Evolutionary conservation across 2,329 filamentous ascomycete species (phyloP), one percentile per base, ranked within the genome.

Genomic region (Emmonsiellopsis sp.): DNA sequence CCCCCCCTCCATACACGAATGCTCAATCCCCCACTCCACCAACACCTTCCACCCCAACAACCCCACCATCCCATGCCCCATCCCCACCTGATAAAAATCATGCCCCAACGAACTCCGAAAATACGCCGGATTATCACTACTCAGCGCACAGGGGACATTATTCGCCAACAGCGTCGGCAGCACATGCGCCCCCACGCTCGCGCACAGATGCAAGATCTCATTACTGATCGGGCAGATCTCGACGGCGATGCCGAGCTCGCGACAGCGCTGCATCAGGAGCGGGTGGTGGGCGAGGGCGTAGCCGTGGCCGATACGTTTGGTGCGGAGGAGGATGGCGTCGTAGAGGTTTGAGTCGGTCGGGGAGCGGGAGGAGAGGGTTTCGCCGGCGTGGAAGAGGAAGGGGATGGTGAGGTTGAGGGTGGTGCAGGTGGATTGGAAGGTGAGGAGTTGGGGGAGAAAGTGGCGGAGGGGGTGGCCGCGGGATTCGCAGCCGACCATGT

Each of bases 351-450:
- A 76, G 63, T 96, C 91, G 0, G 86, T 85, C 16, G 76, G 78
- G 60, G 83, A 84, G 31, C 89, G 90, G 56, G 87, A 83, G 13
- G 89, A 89, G 0, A 95, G 81, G 35, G 84, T 89, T 71, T 96
- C 91, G 59, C 91, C 92, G 0, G 92, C 91, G 67, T 96, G 91
- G 74, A 97, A 94, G 76, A 95, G 95, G 75, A 96, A 95, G 0
- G 92, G 92, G 8, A 98, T 83, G 49, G 89, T 82, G 38, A 96
- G 80, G 2, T 80, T 82, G 63, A 89, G 85, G 64, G 87, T 79
- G 0, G 82, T 80, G 67, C 90, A 96, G 62, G 86, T 82, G 69
- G 92, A 91, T 59, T 85, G 84, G 78, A 97, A 96, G 89, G 89
- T 96, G 70, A 96, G 92, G 0, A 97, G 75, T 63, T 95, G 83